Base-by-base conservation (phyloP, 108 stramenopile genomes). In the Nitzschia sp. region DNA sequence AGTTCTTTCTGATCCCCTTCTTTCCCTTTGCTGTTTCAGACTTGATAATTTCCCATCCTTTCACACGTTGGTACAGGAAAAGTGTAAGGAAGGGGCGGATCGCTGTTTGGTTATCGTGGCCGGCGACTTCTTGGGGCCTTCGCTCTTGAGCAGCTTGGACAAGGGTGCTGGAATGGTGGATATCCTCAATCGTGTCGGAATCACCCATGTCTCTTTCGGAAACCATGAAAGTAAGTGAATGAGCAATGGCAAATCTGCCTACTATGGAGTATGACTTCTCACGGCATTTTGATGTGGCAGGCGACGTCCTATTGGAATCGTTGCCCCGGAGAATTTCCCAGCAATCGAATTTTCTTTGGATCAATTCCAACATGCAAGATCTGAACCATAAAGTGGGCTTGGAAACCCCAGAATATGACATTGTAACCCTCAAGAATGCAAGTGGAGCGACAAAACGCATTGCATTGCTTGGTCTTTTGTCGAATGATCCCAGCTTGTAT, bases 111-210 rank as follows among this genome's bases (percentile, higher is more conserved):
- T 87, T 0, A 75, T 86, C 49, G 70, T 89, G n/a, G 64, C 75
- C 27, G 90, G 93, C 2, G 93, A 94, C 64, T 94, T 94, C 61
- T 33, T 91, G 19, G 75, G 70, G 15, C 88, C 89, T 5, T 86
- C 83, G 2, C 65, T 84, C 11, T 59, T 94, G 31, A 78, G 78
- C 29, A 73, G 77, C 35, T 69, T 94, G 28, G 93, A 94, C 72
- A 77, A 75, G 66, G 74, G 74, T 23, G 38, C 74, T 19, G 85
- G 84, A 9, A 84, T 88, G 65, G 80, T 91, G 0, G 77, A 80
- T 36, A 75, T 64, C 49, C 55, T 91, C 51, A 75, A 78, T 3
- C 72, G 66, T 21, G 57, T 72, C 27, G 85, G 85, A 15, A 68
- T 94, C 27, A 83, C 86, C 4, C 87, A 91, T 66, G 84, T 84